These are phyloP conservation scores for Daldinia caldariorum DNA, from an alignment of 495 filamentous ascomycete genomes.

Conservation along the genomic window DNA sequence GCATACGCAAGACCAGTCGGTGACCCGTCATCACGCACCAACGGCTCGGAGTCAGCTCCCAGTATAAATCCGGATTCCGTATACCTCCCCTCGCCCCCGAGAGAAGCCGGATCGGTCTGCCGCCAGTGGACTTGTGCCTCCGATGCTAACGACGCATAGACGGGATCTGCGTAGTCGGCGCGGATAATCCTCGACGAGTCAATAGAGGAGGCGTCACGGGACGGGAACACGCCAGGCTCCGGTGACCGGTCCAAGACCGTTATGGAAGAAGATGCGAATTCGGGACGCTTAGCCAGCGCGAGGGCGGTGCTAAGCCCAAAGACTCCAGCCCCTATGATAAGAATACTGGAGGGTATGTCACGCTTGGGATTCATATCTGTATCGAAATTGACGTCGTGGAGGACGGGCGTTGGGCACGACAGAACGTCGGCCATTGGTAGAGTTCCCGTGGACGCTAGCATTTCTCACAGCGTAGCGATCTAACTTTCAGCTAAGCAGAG, in stretches of 20 bases:
- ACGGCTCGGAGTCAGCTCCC: conserved; percentile 59
- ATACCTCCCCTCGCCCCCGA: conserved; percentile 76
- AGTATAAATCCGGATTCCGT: conserved; percentile 78
- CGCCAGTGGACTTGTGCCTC: conserved; percentile 79
- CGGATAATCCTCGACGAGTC: conserved; percentile 83
- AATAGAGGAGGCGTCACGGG: conserved; percentile 74
- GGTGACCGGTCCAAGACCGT: conserved; percentile 75
- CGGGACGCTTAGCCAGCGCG: conserved; percentile 64
- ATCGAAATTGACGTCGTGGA: conserved; percentile 9
- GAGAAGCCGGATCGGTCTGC: conserved; percentile 55
- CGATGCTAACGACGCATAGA: conserved; percentile 74
- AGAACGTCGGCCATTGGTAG: conserved; percentile 1
- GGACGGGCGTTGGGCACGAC: conserved; percentile 14
- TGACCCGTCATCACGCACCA: conserved; percentile 50
- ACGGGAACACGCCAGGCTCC: conserved; percentile 63
- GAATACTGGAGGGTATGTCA: conserved; percentile 61
- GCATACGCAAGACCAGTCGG: conserved; percentile 71
- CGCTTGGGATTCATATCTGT: conserved; percentile 4
- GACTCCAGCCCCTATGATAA: conserved; percentile 81
- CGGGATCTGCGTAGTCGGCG: conserved; percentile 79
- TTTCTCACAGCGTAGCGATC: background rate
- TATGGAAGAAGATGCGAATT: conserved; percentile 65
- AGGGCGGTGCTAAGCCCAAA: conserved; percentile 79
- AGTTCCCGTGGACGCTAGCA: background rate
- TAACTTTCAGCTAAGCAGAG: background rate